phyloP scores from a whole-genome alignment of 1,284 basidiomycete species.

The Prillingera fragicola region DNA sequence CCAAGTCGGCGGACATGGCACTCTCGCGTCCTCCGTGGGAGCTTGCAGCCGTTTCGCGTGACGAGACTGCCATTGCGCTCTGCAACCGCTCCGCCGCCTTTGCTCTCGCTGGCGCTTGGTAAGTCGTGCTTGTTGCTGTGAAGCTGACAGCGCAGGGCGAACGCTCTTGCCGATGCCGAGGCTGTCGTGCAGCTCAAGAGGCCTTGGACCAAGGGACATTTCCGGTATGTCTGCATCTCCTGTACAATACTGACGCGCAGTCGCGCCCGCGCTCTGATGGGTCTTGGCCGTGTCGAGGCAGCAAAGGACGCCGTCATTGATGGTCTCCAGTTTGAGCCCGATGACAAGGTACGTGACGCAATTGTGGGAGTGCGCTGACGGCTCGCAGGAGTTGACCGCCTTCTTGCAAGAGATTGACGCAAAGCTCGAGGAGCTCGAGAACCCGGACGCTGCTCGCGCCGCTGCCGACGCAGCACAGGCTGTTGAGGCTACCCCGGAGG shows the following conservation, averaged over 20 bases:
- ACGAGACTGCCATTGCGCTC: slow-evolving; percentile 81
- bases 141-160: slow-evolving; percentile 51
- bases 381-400: slow-evolving; percentile 33
- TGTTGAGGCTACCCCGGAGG: no score
- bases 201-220: slow-evolving; percentile 93
- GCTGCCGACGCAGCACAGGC: no score
- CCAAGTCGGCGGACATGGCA: slow-evolving; percentile 74
- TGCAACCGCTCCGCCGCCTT: slow-evolving; percentile 89
- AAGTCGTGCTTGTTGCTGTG: slow-evolving; percentile 5
- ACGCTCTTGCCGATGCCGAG: slow-evolving; percentile 85
- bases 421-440: slow-evolving; percentile 13
- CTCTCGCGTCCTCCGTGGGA: slow-evolving; percentile 87
- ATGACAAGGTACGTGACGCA: slow-evolving; percentile 59
- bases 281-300: slow-evolving; percentile 64
- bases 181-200: slow-evolving; percentile 77
- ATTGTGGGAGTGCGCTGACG: slow-evolving; percentile 3
- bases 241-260: slow-evolving; percentile 10
- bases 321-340: slow-evolving; percentile 84
- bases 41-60: slow-evolving; percentile 68
- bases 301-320: slow-evolving; percentile 75
- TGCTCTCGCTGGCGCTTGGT: slow-evolving; percentile 63
- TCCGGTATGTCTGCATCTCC: slow-evolving; percentile 60
- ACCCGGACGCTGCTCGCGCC: neutral
- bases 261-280: slow-evolving; percentile 60
- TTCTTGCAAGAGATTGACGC: slow-evolving; percentile 41